Base-by-base conservation (phyloP, 306 rosid species). In the Corylus avellana region DNA sequence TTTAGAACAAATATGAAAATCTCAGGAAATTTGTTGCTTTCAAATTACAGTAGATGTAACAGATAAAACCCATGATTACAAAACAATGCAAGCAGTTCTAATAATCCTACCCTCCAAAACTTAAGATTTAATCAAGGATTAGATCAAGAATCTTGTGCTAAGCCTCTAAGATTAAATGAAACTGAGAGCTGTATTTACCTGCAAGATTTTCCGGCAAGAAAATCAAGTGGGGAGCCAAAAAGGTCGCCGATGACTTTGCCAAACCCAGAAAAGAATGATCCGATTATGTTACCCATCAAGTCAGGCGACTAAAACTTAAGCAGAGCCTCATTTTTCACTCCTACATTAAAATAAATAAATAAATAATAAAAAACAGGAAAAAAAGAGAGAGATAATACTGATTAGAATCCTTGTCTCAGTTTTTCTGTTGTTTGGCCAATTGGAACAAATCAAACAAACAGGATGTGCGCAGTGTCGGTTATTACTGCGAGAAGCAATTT, bases 131-230 rank as follows among this genome's bases (percentile, higher is more conserved):
- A 59, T 22, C 66, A 63, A 13, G 70, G 29, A 29, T 32, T 67
- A n/a, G 29, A 42, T 67, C 17, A 8, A 17, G 51, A 42, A 42
- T 67, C 51, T 18, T 67, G 9, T 39, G 27, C 14, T 39, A 42
- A 67, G 27, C 49, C 51, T 17, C 72, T 2, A 13, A 39, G 11
- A 16, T 39, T 18, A 67, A 16, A 67, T 18, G 72, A 39, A 67
- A 39, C 8, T 67, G 32, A 32, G 17, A 12, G 57, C 37, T 68
- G 72, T 7, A 53, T 55, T 76, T 78, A 92, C 97, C 92, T 88
- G 84, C 97, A 89, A 72, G 94, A 89, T 47, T 90, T 91, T 68
- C 93, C 97, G 1, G 92, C 82, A 20, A 92, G 83, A 72, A 88
- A 92, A 55, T 87, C 92, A 66, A 88, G 17, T 10, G 97, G 90